Evolutionary conservation across 805 yeast species (phyloP), one percentile per base, ranked within the genome.

Genomic region (Starmerella floricola): DNA sequence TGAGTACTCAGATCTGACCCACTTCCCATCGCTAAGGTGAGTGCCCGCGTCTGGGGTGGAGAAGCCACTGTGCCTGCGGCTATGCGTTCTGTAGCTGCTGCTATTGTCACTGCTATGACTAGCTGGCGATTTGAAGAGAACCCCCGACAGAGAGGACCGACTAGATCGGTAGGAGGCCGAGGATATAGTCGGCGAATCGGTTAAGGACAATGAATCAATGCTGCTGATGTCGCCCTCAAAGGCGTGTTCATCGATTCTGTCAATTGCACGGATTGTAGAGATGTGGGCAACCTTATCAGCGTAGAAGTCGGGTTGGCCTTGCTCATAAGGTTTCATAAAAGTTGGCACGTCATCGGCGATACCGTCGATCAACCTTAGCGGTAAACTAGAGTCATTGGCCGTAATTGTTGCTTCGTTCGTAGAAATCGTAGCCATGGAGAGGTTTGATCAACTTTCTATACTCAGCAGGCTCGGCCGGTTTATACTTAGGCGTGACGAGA

Each of bases 121-220:
- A 24, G 13, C n/a, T 2, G 44, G 26, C 13, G 37, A 31, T 19
- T 32, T 39, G 16, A 26, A 36, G 10, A 38, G 5, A 3, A 29
- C 12, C 3, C 45, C 50, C 2, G 42, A 40, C 12, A 46, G 32
- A 6, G 50, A 46, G 2, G 50, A 43, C 5, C 34, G 44, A 31
- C 47, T 43, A 0, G 50, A 46, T 12, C 19, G 23, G 10, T 35
- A 43, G 1, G 50, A 46, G 6, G 38, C 16, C 8, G 43, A 38
- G n/a, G 40, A 35, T 2, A 39, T 36, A 2, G 49, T 40, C 1
- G 47, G 41, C 5, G 49, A 46, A 13, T 46, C 49, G 4, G 41
- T 34, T 10, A 42, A 23, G 3, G 35, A 36, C 15, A 45, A 36
- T 1, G 49, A 46, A 15, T 46, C 49, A 8, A 39, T 10, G 34